Evolutionary conservation across 177 flowering plant species (phyloP).

Genomic region (Tripterygium wilfordii): DNA sequence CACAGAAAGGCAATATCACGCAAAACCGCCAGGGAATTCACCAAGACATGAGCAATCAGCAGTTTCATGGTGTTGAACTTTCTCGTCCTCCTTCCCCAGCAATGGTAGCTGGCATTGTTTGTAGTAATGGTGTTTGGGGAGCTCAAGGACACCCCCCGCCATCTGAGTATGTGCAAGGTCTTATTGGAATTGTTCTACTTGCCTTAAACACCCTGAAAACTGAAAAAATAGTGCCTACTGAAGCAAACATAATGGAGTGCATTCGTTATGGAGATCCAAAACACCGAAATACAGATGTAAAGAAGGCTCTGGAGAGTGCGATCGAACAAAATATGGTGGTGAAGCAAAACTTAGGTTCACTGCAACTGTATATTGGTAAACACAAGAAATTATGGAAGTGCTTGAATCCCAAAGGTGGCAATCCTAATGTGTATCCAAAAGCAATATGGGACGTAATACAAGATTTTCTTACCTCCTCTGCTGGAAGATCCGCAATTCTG

Average conservation of each 20-base stretch:
- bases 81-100: constrained; percentile 25
- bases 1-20: constrained; percentile 20
- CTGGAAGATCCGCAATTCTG: constrained; percentile 55
- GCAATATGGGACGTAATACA: constrained; percentile 64
- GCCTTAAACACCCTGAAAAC: constrained; percentile 62
- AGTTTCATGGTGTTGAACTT: constrained; percentile 27
- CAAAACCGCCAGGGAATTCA: constrained; percentile 14
- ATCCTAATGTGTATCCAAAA: constrained; percentile 43
- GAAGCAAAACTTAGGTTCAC: constrained; percentile 44
- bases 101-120: constrained; percentile 7
- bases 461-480: constrained; percentile 45
- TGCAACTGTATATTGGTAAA: constrained; percentile 54
- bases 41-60: constrained; percentile 22
- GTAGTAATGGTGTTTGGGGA: constrained; percentile 41
- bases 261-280: constrained; percentile 62
- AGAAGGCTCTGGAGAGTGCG: constrained; percentile 60
- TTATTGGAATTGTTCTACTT: constrained; percentile 62
- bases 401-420: constrained; percentile 58
- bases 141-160: constrained; percentile 47
- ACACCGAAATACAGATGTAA: constrained; percentile 55
- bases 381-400: constrained; percentile 76
- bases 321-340: constrained; percentile 64
- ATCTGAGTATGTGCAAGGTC: constrained; percentile 56
- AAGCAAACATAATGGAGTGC: constrained; percentile 76
- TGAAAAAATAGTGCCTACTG: constrained; percentile 77